Percentiles rank a stretch among this genome's conserved stretches.
Conservation (phyloP, 345 rosid species). For the Sapria himalayana region DNA sequence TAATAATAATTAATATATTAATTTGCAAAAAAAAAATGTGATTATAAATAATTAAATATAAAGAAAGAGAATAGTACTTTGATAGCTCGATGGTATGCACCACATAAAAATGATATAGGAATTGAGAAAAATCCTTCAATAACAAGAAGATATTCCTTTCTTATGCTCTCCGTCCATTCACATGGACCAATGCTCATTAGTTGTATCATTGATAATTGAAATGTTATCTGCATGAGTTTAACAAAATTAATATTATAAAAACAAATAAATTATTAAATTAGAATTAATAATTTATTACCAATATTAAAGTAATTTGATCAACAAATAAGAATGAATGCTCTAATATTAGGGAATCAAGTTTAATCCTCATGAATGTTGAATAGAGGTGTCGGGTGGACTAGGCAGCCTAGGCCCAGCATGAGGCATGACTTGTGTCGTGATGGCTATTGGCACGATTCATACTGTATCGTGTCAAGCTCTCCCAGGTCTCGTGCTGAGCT, state of each 20-base stretch:
- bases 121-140: conserved; percentile 89
- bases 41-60: not conserved
- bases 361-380: too few species aligned
- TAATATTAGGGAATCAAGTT: too few species aligned
- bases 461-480: too few species aligned
- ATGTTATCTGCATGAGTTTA: conserved; percentile 42
- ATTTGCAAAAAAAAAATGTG: too few species aligned
- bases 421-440: too few species aligned
- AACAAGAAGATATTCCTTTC: conserved; percentile 78
- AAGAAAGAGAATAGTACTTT: conserved; percentile 15
- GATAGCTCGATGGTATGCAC: conserved; percentile 74
- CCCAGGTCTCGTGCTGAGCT: too few species aligned
- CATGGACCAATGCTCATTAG: conserved; percentile 93
- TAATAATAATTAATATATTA: too few species aligned
- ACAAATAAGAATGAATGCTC: too few species aligned
- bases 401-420: too few species aligned
- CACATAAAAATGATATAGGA: conserved; percentile 63
- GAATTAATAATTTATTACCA: not conserved
- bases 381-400: too few species aligned
- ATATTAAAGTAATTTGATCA: too few species aligned
- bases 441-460: too few species aligned
- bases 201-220: conserved; percentile 77
- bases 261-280: not conserved
- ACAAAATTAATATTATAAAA: not conserved
- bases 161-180: conserved; percentile 72